phyloP scores from a whole-genome alignment of 331 rosid species.

The Malus hybrid region DNA sequence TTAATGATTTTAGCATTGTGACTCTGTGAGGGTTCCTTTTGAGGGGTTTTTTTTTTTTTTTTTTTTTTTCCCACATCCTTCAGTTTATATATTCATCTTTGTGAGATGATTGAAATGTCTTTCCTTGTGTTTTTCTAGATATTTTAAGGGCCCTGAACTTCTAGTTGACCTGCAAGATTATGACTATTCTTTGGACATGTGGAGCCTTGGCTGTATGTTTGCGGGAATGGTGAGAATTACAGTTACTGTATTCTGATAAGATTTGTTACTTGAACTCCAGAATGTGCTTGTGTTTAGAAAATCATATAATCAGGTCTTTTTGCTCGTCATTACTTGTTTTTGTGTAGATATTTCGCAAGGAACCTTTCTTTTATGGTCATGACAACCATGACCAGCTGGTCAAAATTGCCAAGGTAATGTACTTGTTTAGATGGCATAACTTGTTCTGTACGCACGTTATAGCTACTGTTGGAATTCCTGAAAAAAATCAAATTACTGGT shows the following conservation, averaged over 20 bases:
- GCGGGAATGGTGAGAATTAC: slow-evolving; percentile 80
- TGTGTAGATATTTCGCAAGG: slow-evolving; percentile 82
- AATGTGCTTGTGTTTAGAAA: not conserved
- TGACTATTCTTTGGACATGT: slow-evolving; percentile 89
- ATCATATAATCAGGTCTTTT: slow-evolving; percentile 5
- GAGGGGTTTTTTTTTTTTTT: too few relatives aligned
- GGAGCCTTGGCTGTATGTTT: slow-evolving; percentile 99
- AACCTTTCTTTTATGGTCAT: slow-evolving; percentile 92
- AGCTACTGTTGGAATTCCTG: not conserved
- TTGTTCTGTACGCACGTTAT: not conserved
- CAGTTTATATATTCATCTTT: not conserved
- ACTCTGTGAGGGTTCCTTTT: too few relatives aligned
- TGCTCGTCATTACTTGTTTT: slow-evolving; percentile 14
- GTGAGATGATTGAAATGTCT: not conserved
- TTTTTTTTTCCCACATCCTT: not conserved
- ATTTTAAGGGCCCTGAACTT: slow-evolving; percentile 92
- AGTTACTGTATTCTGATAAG: not conserved
- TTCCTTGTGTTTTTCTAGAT: slow-evolving; percentile 40
- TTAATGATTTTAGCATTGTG: too few relatives aligned
- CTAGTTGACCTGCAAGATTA: slow-evolving; percentile 89
- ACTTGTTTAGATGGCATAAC: slow-evolving; percentile 5
- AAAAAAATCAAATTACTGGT: not conserved
- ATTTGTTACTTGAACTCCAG: not conserved
- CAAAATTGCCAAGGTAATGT: slow-evolving; percentile 76
- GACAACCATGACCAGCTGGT: slow-evolving; percentile 97